Conservation (phyloP, 2,329 filamentous ascomycete genomes). For the Fusarium napiforme region DNA sequence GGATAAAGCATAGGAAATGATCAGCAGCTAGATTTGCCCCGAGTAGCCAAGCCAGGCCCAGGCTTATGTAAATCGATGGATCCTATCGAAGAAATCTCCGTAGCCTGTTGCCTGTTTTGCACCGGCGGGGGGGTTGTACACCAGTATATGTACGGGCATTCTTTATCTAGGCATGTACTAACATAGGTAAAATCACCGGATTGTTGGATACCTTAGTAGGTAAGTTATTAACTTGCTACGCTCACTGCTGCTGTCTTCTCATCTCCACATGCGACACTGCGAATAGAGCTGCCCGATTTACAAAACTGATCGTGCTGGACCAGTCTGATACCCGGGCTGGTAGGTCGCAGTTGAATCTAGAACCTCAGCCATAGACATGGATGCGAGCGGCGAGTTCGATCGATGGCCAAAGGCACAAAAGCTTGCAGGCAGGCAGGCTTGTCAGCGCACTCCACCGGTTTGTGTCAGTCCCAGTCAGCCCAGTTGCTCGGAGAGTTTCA, state of each 20-base stretch:
- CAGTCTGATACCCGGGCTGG: background rate
- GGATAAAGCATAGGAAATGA: background rate
- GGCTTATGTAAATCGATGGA: conserved; percentile 12
- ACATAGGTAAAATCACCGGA: background rate
- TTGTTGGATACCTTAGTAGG: background rate
- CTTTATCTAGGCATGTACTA: background rate
- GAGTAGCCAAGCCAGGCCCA: conserved; percentile 6
- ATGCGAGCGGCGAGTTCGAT: conserved; percentile 9
- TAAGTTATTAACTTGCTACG: background rate
- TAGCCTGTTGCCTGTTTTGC: conserved; percentile 27
- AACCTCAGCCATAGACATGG: conserved; percentile 18
- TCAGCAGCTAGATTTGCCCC: conserved; percentile 19
- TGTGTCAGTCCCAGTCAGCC: conserved; percentile 11
- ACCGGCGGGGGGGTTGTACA: background rate
- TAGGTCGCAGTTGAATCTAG: conserved; percentile 1
- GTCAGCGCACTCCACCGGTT: conserved; percentile 21
- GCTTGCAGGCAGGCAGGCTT: background rate
- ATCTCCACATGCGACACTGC: background rate
- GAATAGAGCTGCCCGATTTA: background rate
- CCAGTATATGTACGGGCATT: background rate
- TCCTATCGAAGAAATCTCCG: conserved; percentile 31
- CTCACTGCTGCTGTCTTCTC: background rate
- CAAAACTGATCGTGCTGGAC: background rate
- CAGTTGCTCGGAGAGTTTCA: conserved; percentile 1
- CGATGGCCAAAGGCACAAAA: background rate